A percentile compares a stretch with the other conserved stretches of the same genome.
Evolutionary conservation across 2,329 filamentous ascomycete genomes (phyloP).

Genomic region (Beauveria bassiana): DNA sequence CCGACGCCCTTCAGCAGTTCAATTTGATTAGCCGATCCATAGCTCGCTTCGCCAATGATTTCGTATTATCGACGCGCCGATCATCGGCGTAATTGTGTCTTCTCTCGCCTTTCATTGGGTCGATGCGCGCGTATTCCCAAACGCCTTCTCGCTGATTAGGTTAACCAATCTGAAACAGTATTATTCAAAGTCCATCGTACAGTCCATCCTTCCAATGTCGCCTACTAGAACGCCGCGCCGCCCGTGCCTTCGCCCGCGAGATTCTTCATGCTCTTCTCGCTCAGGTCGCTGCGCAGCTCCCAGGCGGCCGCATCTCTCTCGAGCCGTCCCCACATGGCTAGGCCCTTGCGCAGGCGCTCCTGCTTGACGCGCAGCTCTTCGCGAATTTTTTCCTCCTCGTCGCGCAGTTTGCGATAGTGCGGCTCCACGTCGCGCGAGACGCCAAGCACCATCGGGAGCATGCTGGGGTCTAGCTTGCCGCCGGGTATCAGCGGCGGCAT

Average conservation of each 20-base stretch:
- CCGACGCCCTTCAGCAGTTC: no score
- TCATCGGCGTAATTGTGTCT: no score
- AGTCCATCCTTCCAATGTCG: neutral
- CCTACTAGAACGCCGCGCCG: conserved; percentile 43
- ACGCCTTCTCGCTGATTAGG: neutral
- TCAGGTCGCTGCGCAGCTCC: conserved; percentile 48
- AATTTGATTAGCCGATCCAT: no score
- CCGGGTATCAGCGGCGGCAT: conserved; percentile 46
- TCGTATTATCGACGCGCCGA: no score
- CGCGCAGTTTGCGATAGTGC: conserved; percentile 45
- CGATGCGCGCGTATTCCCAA: no score
- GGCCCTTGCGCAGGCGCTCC: conserved; percentile 44
- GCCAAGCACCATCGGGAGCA: conserved; percentile 36
- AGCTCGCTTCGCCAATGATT: no score
- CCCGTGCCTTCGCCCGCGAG: conserved; percentile 48
- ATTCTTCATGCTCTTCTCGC: conserved; percentile 49
- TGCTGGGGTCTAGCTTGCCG: conserved; percentile 44
- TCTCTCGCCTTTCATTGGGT: no score
- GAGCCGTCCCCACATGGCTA: conserved; percentile 46
- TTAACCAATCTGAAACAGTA: neutral
- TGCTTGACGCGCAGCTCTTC: conserved; percentile 46
- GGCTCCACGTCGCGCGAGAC: conserved; percentile 46
- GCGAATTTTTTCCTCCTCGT: conserved; percentile 51
- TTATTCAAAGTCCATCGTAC: neutral
- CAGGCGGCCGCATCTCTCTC: conserved; percentile 47